A percentile compares a stretch with the other conserved stretches of the same genome.
Conservation (phyloP, 768 basidiomycete species). For the Austroboletus eburneus region DNA sequence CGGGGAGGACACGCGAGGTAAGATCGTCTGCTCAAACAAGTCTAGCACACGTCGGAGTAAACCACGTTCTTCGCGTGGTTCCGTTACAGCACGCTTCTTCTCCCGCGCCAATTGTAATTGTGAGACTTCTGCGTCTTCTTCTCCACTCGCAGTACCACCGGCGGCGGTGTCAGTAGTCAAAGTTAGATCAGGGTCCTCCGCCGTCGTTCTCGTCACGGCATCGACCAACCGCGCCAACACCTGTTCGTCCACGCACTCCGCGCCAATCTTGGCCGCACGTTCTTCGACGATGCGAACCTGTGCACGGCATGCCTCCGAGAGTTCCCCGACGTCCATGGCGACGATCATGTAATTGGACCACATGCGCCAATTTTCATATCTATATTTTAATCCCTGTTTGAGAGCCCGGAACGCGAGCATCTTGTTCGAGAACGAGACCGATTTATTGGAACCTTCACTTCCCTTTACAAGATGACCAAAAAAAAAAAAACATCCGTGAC, state of each 20-base stretch:
- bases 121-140: background rate
- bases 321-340: slow-evolving; percentile 87
- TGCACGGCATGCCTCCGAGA: slow-evolving; percentile 83
- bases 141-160: slow-evolving; percentile 6
- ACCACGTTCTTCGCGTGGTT: slow-evolving; percentile 64
- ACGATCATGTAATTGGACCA: slow-evolving; percentile 98
- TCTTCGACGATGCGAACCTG: slow-evolving; percentile 74
- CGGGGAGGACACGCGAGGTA: slow-evolving; percentile 75
- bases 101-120: background rate
- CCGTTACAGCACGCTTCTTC: slow-evolving; percentile 20
- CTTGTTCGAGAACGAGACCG: slow-evolving; percentile 68
- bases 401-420: slow-evolving; percentile 89
- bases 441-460: slow-evolving; percentile 17
- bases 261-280: slow-evolving; percentile 38
- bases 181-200: slow-evolving; percentile 27
- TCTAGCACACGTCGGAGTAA: slow-evolving; percentile 62
- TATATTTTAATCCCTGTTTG: slow-evolving; percentile 79
- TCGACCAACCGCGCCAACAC: slow-evolving; percentile 87
- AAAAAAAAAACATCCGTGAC: background rate
- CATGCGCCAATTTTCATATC: slow-evolving; percentile 94
- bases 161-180: background rate
- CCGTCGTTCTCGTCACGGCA: slow-evolving; percentile 64
- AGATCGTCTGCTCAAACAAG: slow-evolving; percentile 73
- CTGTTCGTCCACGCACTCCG: slow-evolving; percentile 72
- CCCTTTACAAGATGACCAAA: slow-evolving; percentile 15